phyloP scores from a whole-genome alignment of 192 early-diverging fungal genomes.

The Coemansia sp. region DNA sequence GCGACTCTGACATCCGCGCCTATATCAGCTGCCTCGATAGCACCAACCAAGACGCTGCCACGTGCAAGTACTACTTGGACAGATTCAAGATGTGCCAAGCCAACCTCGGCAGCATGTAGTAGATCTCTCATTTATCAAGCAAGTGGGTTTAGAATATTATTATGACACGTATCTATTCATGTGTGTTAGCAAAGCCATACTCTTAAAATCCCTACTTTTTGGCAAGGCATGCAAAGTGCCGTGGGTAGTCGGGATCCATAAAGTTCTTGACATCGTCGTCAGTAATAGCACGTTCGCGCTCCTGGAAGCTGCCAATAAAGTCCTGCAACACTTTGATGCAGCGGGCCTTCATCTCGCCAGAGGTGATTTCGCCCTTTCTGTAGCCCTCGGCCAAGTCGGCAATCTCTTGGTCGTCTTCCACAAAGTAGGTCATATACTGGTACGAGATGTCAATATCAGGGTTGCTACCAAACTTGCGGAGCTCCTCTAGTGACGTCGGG shows the following conservation, averaged over 20 bases:
- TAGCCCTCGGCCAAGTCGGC: conserved; percentile 69
- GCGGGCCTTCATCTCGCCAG: conserved; percentile 85
- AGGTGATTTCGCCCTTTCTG: conserved; percentile 79
- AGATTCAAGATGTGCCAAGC: conserved; percentile 87
- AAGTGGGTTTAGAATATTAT: not conserved
- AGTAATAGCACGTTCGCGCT: conserved; percentile 64
- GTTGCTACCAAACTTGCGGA: conserved; percentile 80
- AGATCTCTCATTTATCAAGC: not conserved
- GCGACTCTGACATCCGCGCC: conserved; percentile 78
- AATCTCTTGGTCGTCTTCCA: conserved; percentile 93
- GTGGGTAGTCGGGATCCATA: conserved; percentile 62
- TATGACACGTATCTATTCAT: not conserved
- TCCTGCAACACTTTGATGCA: conserved; percentile 84
- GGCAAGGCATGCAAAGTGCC: conserved; percentile 31
- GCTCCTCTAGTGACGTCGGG: conserved; percentile 81
- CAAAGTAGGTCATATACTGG: conserved; percentile 92
- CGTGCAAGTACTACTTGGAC: conserved; percentile 92
- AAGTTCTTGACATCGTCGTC: conserved; percentile 64
- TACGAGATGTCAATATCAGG: conserved; percentile 95
- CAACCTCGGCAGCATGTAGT: not conserved
- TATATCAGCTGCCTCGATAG: conserved; percentile 86
- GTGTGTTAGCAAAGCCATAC: not conserved
- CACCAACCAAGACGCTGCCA: conserved; percentile 74
- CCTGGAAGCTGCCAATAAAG: conserved; percentile 80
- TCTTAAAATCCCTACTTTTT: conserved; percentile 29